Evolutionary conservation across 345 rosid genomes (phyloP), one percentile per base, ranked within the genome.

Genomic region (Bruguiera sexangula): DNA sequence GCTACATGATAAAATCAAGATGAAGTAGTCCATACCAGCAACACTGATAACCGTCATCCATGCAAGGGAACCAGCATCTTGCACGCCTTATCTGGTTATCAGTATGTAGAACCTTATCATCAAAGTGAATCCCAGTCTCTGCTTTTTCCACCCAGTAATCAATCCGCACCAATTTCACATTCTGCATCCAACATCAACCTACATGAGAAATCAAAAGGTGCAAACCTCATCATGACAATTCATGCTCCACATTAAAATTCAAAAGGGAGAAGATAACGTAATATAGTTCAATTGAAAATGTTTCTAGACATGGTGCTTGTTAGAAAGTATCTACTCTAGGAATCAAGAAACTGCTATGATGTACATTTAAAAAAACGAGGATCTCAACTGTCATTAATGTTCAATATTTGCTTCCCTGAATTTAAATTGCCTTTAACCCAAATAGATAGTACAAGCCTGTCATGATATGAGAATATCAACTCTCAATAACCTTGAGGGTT

Each of bases 51-150:
- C 79, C 84, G 59, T 88, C 93, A 60, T 95, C 97, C 43, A 90
- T 78, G 74, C 96, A 95, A 63, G 97, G 99, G 76, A 95, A 92
- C 99, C 99, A 95, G 77, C 96, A 92, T 24, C 97, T 85, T 34
- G 97, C 96, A 72, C 97, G 96, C 81, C 96, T 80, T 70, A 95
- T 79, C 76, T 95, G 99, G 74, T 88, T 94, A 79, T 92, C 86
- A 37, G 96, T 92, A 70, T 89, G 96, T 11, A 95, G 74, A 71
- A 90, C 87, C 72, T 85, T 85, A 77, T 73, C 86, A 52, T 85
- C 82, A 78, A 92, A 88, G 72, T 95, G 96, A 80, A 95, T 86
- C 58, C 99, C 99, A n/a, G 92, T 76, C 82, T 88, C 97, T 50
- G 77, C 77, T 83, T 86, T 92, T 85, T 95, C 96, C 27, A 95